Percentiles rank a stretch among this genome's conserved stretches.
These are phyloP conservation scores for Cystobasidium onofrii DNA, from an alignment of 768 basidiomycete genomes.

Conservation along the genomic window DNA sequence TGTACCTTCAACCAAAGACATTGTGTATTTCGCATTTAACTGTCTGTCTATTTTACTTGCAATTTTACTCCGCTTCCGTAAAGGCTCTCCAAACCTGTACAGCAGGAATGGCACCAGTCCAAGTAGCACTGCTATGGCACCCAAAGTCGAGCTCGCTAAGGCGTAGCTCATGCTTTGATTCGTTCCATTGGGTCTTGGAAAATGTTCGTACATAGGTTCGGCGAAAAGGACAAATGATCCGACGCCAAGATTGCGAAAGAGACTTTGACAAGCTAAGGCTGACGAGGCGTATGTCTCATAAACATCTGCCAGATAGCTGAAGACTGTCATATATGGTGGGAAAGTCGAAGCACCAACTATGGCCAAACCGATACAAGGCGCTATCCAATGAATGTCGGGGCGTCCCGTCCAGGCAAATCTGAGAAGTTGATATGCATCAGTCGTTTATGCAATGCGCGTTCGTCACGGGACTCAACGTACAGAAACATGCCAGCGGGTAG, in stretches of 20 bases:
- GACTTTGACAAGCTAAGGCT: conserved; percentile 3
- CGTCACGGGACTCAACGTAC: too few species aligned
- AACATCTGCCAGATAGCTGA: conserved; percentile 23
- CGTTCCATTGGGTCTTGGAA: not conserved
- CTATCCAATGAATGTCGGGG: conserved; percentile 24
- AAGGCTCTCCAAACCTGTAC: not conserved
- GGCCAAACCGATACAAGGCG: conserved; percentile 19
- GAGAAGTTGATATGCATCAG: not conserved
- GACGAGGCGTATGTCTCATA: conserved; percentile 28
- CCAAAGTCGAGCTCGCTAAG: conserved; percentile 8
- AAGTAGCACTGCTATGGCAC: not conserved
- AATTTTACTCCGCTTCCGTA: conserved; percentile 11
- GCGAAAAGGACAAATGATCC: conserved; percentile 8
- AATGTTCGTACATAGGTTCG: not conserved
- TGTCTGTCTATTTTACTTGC: conserved; percentile 2
- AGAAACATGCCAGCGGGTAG: conserved; percentile 18
- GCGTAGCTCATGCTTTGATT: not conserved
- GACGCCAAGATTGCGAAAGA: conserved; percentile 8
- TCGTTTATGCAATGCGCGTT: too few species aligned
- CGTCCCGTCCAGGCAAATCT: conserved; percentile 27
- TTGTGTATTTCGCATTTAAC: not conserved
- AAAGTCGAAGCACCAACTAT: conserved; percentile 22
- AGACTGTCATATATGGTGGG: conserved; percentile 25
- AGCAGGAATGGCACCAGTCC: conserved; percentile 10
- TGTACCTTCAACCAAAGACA: not conserved